Conservation (phyloP, 1,139 yeast species). For the Magnusiomyces suaveolens region DNA sequence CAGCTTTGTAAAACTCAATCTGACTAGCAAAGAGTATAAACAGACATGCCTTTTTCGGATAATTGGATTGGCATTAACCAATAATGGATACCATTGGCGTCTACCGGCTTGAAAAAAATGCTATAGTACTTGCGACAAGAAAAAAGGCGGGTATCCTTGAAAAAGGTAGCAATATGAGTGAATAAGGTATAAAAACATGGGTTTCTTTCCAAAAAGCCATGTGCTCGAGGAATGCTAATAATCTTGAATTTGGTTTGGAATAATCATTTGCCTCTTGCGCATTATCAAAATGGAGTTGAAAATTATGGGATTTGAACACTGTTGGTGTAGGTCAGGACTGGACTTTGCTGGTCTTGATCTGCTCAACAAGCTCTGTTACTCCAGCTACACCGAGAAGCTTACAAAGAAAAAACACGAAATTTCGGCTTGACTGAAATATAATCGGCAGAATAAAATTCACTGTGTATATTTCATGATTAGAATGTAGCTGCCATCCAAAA, state of each 20-base stretch:
- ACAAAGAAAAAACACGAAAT: constrained; percentile 13
- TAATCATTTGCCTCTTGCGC: constrained; percentile 11
- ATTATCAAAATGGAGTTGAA: not conserved
- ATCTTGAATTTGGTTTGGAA: constrained; percentile 10
- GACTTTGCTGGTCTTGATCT: constrained; percentile 7
- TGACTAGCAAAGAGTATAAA: constrained; percentile 67
- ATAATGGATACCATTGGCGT: constrained; percentile 73
- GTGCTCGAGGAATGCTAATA: not conserved
- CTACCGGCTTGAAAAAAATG: constrained; percentile 55
- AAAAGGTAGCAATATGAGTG: constrained; percentile 59
- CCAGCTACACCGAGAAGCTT: constrained; percentile 9
- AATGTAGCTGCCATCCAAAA: not conserved
- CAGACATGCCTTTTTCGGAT: constrained; percentile 73
- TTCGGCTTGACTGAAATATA: not conserved
- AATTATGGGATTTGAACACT: constrained; percentile 7
- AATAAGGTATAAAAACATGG: constrained; percentile 45
- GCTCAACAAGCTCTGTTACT: constrained; percentile 7
- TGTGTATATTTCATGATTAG: constrained; percentile 9
- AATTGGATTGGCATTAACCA: constrained; percentile 75
- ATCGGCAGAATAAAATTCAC: constrained; percentile 9
- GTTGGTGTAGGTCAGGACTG: not conserved
- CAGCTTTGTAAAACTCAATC: constrained; percentile 75
- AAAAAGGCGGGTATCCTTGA: constrained; percentile 75
- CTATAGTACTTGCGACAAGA: constrained; percentile 60
- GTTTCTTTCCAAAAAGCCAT: constrained; percentile 15